phyloP scores from a whole-genome alignment of 2,329 filamentous ascomycete genomes.

The Colletotrichum spinosum region DNA sequence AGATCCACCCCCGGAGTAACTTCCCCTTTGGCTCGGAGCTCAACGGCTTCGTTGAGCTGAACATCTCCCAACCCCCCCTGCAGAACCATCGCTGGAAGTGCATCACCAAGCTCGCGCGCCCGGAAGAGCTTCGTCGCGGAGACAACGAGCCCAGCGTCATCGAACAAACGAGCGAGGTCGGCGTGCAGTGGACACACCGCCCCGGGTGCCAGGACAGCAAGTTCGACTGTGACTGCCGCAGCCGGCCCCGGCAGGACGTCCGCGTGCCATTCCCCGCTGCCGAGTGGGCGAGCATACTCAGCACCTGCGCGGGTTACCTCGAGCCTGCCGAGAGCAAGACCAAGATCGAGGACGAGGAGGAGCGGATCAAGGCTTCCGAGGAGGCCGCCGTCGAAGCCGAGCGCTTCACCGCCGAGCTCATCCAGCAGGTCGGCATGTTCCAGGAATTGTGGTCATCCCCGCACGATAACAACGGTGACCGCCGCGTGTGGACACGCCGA shows the following conservation, averaged over 20 bases:
- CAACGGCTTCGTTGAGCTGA: slow-evolving; percentile 69
- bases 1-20: slow-evolving; percentile 67
- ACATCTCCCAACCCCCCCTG: slow-evolving; percentile 64
- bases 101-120: slow-evolving; percentile 68
- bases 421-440: slow-evolving; percentile 73
- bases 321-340: slow-evolving; percentile 37
- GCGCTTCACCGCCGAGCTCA: slow-evolving; percentile 57
- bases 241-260: slow-evolving; percentile 59
- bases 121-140: slow-evolving; percentile 60
- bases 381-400: slow-evolving; percentile 38
- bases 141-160: slow-evolving; percentile 55
- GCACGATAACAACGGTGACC: slow-evolving; percentile 49
- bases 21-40: slow-evolving; percentile 71
- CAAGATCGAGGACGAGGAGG: slow-evolving; percentile 41
- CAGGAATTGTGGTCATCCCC: slow-evolving; percentile 72
- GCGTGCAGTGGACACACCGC: slow-evolving; percentile 61
- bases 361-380: slow-evolving; percentile 40
- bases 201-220: slow-evolving; percentile 62
- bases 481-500: slow-evolving; percentile 64
- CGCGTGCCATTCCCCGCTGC: slow-evolving; percentile 69
- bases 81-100: slow-evolving; percentile 71
- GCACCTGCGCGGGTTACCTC: slow-evolving; percentile 65
- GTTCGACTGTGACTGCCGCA: slow-evolving; percentile 63
- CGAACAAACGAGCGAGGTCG: slow-evolving; percentile 62
- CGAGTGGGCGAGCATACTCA: slow-evolving; percentile 69